Evolutionary conservation across 78 protist genomes (phyloP).

Genomic region (Paratrimastix pyriformis): DNA sequence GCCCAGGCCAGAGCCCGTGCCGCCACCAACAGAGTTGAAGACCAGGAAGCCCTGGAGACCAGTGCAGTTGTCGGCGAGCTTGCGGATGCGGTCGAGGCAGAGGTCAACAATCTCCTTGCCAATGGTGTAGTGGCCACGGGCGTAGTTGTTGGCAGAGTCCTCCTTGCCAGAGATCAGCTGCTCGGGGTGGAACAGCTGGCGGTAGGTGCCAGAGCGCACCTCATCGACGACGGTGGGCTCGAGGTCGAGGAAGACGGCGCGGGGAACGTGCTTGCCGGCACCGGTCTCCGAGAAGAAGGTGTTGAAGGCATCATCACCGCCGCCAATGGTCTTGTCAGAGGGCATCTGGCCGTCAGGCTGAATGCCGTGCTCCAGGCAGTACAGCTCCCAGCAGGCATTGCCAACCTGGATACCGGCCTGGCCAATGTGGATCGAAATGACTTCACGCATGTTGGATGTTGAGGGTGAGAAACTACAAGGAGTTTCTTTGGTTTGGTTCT

Average conservation of each 20-base stretch:
- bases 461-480: too few relatives aligned
- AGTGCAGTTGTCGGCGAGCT: slow-evolving; percentile 84
- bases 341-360: slow-evolving; percentile 88
- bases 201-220: slow-evolving; percentile 85
- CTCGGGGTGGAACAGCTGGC: slow-evolving; percentile 95
- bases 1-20: slow-evolving; percentile 86
- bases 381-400: slow-evolving; percentile 93
- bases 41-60: slow-evolving; percentile 82
- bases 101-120: slow-evolving; percentile 62
- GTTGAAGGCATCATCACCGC: slow-evolving; percentile 41
- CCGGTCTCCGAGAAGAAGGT: slow-evolving; percentile 70
- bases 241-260: slow-evolving; percentile 82
- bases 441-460: neutral
- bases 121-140: slow-evolving; percentile 95
- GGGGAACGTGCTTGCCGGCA: slow-evolving; percentile 57
- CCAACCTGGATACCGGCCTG: slow-evolving; percentile 90
- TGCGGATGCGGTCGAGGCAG: slow-evolving; percentile 57
- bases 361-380: slow-evolving; percentile 93
- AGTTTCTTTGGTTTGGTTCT: too few relatives aligned
- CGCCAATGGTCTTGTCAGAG: slow-evolving; percentile 66
- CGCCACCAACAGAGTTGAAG: slow-evolving; percentile 91
- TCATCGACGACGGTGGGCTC: slow-evolving; percentile 95
- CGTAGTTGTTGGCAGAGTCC: slow-evolving; percentile 82
- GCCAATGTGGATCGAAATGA: slow-evolving; percentile 34
- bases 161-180: slow-evolving; percentile 90